Percentiles rank a stretch among this genome's conserved stretches.
These are phyloP conservation scores for Diutina catenulata DNA, from an alignment of 1,139 yeast species.

Conservation along the genomic window DNA sequence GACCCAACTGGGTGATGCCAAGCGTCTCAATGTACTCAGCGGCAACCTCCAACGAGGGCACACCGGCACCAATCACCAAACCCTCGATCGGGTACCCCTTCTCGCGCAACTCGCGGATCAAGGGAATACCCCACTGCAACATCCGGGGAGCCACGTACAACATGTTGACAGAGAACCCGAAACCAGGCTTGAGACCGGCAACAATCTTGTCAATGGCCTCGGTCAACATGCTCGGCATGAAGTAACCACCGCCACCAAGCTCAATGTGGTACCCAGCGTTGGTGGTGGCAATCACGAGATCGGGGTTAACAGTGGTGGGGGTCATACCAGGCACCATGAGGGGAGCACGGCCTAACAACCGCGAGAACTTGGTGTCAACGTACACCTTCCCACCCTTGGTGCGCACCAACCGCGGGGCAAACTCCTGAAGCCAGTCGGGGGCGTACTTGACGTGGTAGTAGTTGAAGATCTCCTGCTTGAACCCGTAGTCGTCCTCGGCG, in stretches of 20 bases:
- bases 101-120: slow-evolving; percentile 77
- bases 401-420: slow-evolving; percentile 74
- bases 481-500: slow-evolving; percentile 77
- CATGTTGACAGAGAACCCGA: slow-evolving; percentile 82
- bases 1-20: slow-evolving; percentile 87
- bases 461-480: slow-evolving; percentile 89
- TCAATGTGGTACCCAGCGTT: slow-evolving; percentile 97
- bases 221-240: slow-evolving; percentile 58
- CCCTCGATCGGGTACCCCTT: slow-evolving; percentile 95
- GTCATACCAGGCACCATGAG: slow-evolving; percentile 99
- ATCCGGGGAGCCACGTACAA: slow-evolving; percentile 94
- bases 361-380: slow-evolving; percentile 90
- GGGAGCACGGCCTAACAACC: slow-evolving; percentile 90
- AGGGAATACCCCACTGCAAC: slow-evolving; percentile 98
- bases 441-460: slow-evolving; percentile 69
- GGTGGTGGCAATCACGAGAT: slow-evolving; percentile 83
- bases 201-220: slow-evolving; percentile 66
- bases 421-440: slow-evolving; percentile 83
- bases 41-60: slow-evolving; percentile 95
- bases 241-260: slow-evolving; percentile 98
- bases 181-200: slow-evolving; percentile 61
- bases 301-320: slow-evolving; percentile 92
- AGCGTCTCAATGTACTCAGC: slow-evolving; percentile 88
- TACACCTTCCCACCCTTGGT: slow-evolving; percentile 59
- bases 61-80: slow-evolving; percentile 98